These are phyloP conservation scores for Saccharum hybrid DNA, from an alignment of 202 grass and related monocot genomes.

Conservation along the genomic window DNA sequence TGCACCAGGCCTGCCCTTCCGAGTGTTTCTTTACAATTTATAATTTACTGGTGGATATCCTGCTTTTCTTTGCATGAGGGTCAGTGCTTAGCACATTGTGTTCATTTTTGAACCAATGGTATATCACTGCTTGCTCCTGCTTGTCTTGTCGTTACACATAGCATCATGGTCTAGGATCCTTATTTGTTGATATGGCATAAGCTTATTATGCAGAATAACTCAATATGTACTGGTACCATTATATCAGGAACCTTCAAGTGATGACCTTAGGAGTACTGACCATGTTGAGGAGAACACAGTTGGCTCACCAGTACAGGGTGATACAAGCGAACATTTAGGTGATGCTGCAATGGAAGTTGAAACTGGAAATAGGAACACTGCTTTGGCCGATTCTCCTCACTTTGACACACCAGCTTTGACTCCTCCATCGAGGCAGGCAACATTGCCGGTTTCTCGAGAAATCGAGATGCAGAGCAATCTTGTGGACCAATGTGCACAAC, in stretches of 20 bases:
- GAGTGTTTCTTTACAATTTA: neutral
- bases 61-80: conserved; percentile 2
- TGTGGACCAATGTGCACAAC: conserved; percentile 40
- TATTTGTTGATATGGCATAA: conserved; percentile 37
- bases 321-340: conserved; percentile 31
- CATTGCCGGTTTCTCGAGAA: conserved; percentile 37
- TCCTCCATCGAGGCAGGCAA: conserved; percentile 20
- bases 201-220: conserved; percentile 33
- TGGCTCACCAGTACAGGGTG: conserved; percentile 16
- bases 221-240: conserved; percentile 20
- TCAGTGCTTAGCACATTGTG: conserved; percentile 16
- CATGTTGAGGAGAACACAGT: conserved; percentile 31
- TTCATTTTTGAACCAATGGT: conserved; percentile 24
- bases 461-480: conserved; percentile 33
- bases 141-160: conserved; percentile 14
- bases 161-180: neutral
- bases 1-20: too few relatives aligned
- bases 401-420: conserved; percentile 10
- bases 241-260: conserved; percentile 50
- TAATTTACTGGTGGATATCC: conserved; percentile 31
- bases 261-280: conserved; percentile 21
- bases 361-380: conserved; percentile 1
- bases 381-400: conserved; percentile 10
- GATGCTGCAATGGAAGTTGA: conserved; percentile 50
- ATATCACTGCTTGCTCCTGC: conserved; percentile 1